phyloP scores from a whole-genome alignment of 495 filamentous ascomycete species.

The Podospora conica region DNA sequence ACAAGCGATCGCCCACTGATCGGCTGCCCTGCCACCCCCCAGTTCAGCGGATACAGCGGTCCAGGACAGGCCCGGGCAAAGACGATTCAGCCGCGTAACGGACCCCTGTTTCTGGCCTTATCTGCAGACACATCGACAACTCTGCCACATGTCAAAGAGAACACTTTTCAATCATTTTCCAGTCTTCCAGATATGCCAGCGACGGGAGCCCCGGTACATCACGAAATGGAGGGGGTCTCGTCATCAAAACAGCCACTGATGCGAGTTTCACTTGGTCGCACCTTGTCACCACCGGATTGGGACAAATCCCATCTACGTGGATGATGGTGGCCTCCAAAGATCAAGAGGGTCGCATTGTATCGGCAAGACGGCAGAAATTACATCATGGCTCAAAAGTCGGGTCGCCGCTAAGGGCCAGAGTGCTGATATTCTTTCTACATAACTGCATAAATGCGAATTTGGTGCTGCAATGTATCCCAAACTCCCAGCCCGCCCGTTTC shows the following conservation, averaged over 20 bases:
- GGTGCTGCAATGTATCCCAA: background rate
- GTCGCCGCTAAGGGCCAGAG: background rate
- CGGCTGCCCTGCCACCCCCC: slow-evolving; percentile 1
- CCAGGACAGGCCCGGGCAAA: background rate
- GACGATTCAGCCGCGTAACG: background rate
- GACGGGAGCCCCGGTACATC: background rate
- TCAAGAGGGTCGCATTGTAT: background rate
- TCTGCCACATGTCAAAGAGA: slow-evolving; percentile 2
- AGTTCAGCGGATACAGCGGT: background rate
- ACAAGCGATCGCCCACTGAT: slow-evolving; percentile 14
- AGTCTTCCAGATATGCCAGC: background rate
- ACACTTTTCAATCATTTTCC: background rate
- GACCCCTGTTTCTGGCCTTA: no score
- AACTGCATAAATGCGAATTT: no score
- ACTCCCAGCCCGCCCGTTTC: background rate
- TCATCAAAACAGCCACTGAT: background rate
- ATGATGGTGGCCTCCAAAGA: background rate
- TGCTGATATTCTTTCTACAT: background rate
- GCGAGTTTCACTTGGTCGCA: background rate
- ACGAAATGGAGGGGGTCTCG: background rate
- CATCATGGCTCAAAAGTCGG: background rate
- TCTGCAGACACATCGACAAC: no score
- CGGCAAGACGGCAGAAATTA: background rate
- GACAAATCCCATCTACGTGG: background rate
- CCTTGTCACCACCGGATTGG: background rate